phyloP scores from a whole-genome alignment of 768 basidiomycete species.

The Chalciporus sphaerocephalus region DNA sequence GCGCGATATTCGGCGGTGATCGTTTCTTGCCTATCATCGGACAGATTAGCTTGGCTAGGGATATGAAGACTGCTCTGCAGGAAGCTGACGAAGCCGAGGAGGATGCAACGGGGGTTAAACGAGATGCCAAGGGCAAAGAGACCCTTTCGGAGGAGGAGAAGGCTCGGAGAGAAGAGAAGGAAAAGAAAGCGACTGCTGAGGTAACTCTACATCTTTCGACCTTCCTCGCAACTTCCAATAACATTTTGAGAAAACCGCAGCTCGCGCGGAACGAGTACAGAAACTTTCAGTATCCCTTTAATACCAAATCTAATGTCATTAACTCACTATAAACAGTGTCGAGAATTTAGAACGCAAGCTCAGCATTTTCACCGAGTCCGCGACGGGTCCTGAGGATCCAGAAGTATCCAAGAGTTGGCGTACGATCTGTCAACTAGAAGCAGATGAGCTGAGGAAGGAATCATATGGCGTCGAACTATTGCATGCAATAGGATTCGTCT shows the following conservation, averaged over 20 bases:
- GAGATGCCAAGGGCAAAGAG: conserved; percentile 52
- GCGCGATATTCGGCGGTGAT: conserved; percentile 87
- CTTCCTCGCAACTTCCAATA: conserved; percentile 6
- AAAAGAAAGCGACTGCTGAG: conserved; percentile 62
- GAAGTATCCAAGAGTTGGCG: conserved; percentile 72
- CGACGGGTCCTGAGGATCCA: conserved; percentile 59
- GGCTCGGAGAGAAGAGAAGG: conserved; percentile 69
- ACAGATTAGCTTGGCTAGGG: conserved; percentile 78
- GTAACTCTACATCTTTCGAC: conserved; percentile 32
- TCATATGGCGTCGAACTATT: conserved; percentile 85
- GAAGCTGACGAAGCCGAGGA: conserved; percentile 72
- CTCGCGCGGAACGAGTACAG: conserved; percentile 67
- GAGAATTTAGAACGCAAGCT: conserved; percentile 79
- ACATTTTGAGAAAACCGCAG: conserved; percentile 64
- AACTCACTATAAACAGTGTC: conserved; percentile 33
- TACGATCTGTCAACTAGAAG: conserved; percentile 75
- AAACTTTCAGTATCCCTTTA: conserved; percentile 43
- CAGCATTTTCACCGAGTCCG: conserved; percentile 83
- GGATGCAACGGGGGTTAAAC: conserved; percentile 37
- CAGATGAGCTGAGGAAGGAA: conserved; percentile 80
- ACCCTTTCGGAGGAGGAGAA: conserved; percentile 67
- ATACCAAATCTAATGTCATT: not conserved
- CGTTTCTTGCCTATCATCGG: conserved; percentile 85
- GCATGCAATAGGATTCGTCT: conserved; percentile 83
- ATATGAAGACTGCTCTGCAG: conserved; percentile 91